phyloP scores from a whole-genome alignment of 805 yeast species.

The Teunomyces lycoperdinae region DNA sequence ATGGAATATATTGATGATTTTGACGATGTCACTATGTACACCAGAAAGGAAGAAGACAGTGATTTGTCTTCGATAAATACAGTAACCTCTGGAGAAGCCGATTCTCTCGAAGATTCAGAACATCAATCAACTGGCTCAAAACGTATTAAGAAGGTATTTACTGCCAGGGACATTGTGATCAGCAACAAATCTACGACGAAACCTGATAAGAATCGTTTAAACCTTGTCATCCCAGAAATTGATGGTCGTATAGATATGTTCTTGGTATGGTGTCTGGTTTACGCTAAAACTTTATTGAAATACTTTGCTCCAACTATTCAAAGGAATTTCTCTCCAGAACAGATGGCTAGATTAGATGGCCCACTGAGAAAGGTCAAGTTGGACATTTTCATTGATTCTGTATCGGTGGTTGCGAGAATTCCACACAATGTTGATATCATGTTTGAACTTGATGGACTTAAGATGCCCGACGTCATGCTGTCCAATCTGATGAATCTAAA shows the following conservation, averaged over 20 bases:
- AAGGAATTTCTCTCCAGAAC: slow-evolving; percentile 24
- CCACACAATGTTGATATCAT: slow-evolving; percentile 48
- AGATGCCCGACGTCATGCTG: slow-evolving; percentile 20
- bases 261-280: slow-evolving; percentile 40
- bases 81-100: slow-evolving; percentile 16
- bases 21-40: slow-evolving; percentile 24
- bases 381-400: slow-evolving; percentile 29
- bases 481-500: slow-evolving; percentile 31
- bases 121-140: slow-evolving; percentile 14
- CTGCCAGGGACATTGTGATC: slow-evolving; percentile 22
- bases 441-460: slow-evolving; percentile 41
- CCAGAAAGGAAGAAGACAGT: slow-evolving; percentile 20
- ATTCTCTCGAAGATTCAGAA: background rate
- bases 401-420: slow-evolving; percentile 40
- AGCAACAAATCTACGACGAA: slow-evolving; percentile 18
- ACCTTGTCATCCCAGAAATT: slow-evolving; percentile 31
- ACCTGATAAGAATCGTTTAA: slow-evolving; percentile 25
- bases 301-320: slow-evolving; percentile 32
- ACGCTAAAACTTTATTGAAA: slow-evolving; percentile 33
- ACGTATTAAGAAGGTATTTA: slow-evolving; percentile 33
- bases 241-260: slow-evolving; percentile 40
- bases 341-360: slow-evolving; percentile 19
- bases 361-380: slow-evolving; percentile 20
- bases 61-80: slow-evolving; percentile 33
- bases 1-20: slow-evolving; percentile 35